Evolutionary conservation across 2,329 filamentous ascomycete species (phyloP), one percentile per base, ranked within the genome.

Genomic region (Raffaelea deltoideospora): DNA sequence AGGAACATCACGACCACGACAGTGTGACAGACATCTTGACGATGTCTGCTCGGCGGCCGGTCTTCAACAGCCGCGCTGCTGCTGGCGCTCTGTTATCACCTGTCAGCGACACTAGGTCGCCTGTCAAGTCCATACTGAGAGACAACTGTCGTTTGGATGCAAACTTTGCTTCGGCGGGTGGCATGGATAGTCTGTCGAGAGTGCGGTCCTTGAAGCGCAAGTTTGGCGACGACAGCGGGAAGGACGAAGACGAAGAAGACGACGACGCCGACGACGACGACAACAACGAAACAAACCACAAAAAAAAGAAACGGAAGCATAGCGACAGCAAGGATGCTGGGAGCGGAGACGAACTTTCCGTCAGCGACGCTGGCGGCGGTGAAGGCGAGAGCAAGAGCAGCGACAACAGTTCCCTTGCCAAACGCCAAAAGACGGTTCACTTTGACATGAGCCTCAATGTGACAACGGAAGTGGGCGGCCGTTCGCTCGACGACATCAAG

Each of bases 381-480:
- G n/a, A 30, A 30, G 28, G n/a, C n/a, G n/a, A n/a, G n/a, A n/a
- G n/a, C n/a, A n/a, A n/a, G n/a, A n/a, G n/a, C 9, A 17, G 5
- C 13, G 14, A 22, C 10, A 11, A 10, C n/a, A 67, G 57, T 46
- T 69, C 58, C 44, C 64, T 64, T 4, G 58, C 52, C 24, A 75
- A 75, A 50, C 63, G 68, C 27, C 65, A 64, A 41, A 72, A 65
- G 47, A 53, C 52, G 18, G 71, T 76, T 34, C 57, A 69, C 33
- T 74, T 75, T 44, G 69, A 74, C 55, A 61, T 74, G 42, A 64
- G 67, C 17, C 62, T 66, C 47, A 73, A 70, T 49, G 59, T 65
- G 40, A 64, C 72, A 7, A 65, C 70, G 53, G 67, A 70, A 45
- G 64, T 74, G 21, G 24, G 24, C 23, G 20, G 23, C 14, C 58